These are phyloP conservation scores for Lentinula novae-zelandiae DNA, from an alignment of 1,284 basidiomycete species.

Conservation along the genomic window DNA sequence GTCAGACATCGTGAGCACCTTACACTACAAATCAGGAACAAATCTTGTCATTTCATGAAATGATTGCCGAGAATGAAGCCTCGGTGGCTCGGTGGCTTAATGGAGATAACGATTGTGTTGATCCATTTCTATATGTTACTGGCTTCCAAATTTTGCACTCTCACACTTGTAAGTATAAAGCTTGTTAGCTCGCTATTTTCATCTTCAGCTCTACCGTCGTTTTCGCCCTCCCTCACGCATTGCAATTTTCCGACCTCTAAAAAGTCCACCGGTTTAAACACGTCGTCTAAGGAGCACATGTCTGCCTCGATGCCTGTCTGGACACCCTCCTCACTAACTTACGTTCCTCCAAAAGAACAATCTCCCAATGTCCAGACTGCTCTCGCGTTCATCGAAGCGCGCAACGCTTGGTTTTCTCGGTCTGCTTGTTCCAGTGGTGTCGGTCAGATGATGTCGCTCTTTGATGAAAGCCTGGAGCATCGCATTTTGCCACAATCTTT, in stretches of 20 bases:
- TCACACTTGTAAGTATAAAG: not conserved
- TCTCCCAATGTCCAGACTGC: conserved; percentile 30
- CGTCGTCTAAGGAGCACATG: not conserved
- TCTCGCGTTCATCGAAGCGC: conserved; percentile 27
- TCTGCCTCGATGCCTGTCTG: not conserved
- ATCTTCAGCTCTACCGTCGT: not conserved
- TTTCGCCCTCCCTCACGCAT: not conserved
- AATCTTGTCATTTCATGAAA: not conserved
- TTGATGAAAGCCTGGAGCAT: conserved; percentile 31
- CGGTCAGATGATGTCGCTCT: conserved; percentile 23
- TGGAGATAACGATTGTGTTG: not conserved
- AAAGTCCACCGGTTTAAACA: no score
- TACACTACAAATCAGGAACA: not conserved
- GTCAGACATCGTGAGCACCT: no score
- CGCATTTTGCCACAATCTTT: conserved; percentile 32
- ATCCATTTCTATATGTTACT: not conserved
- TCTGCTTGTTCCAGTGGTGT: conserved; percentile 15
- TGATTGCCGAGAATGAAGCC: not conserved
- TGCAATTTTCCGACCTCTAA: no score
- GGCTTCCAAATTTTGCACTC: not conserved
- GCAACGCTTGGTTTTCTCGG: conserved; percentile 21
- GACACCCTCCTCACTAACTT: conserved; percentile 15
- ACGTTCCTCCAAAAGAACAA: conserved; percentile 22
- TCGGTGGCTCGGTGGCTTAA: not conserved
- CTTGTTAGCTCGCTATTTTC: not conserved